Evolutionary conservation across 2,329 filamentous ascomycete genomes (phyloP).

Genomic region (Ceratocystis ficicola): DNA sequence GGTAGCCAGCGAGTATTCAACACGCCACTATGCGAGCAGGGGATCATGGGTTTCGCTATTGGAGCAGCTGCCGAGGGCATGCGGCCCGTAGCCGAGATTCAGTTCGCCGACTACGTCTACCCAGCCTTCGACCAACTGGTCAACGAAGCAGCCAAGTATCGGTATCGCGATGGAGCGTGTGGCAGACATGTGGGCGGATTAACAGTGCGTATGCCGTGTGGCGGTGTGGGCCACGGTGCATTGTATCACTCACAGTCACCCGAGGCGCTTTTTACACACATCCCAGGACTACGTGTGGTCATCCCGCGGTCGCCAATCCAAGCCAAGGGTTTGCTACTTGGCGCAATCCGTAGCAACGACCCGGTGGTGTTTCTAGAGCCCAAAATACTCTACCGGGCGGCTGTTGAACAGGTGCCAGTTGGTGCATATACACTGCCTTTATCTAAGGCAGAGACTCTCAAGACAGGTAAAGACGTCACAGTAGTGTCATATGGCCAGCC

Average conservation of each 20-base stretch:
- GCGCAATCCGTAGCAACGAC: constrained; percentile 67
- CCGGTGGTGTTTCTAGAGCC: constrained; percentile 90
- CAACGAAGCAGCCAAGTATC: constrained; percentile 81
- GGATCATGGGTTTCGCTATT: constrained; percentile 86
- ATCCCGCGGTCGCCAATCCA: constrained; percentile 77
- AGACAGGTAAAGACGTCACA: constrained; percentile 67
- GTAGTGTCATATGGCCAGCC: constrained; percentile 83
- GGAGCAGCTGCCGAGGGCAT: constrained; percentile 83
- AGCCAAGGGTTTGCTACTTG: constrained; percentile 73
- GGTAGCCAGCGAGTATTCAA: constrained; percentile 89
- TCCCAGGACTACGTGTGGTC: constrained; percentile 74
- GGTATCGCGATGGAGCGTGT: constrained; percentile 56
- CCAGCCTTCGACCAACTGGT: constrained; percentile 90
- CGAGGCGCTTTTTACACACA: constrained; percentile 76
- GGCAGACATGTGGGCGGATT: constrained; percentile 58
- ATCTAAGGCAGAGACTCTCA: constrained; percentile 73
- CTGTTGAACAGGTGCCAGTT: constrained; percentile 79
- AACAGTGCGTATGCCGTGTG: constrained; percentile 81
- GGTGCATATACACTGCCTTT: constrained; percentile 72
- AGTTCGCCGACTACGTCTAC: constrained; percentile 90
- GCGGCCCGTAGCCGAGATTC: constrained; percentile 85
- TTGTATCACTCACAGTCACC: constrained; percentile 84
- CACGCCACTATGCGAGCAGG: constrained; percentile 86
- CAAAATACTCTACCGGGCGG: constrained; percentile 82
- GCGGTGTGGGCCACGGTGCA: constrained; percentile 78